Base-by-base conservation (phyloP, 116 monocot genomes). In the Cymodocea nodosa region DNA sequence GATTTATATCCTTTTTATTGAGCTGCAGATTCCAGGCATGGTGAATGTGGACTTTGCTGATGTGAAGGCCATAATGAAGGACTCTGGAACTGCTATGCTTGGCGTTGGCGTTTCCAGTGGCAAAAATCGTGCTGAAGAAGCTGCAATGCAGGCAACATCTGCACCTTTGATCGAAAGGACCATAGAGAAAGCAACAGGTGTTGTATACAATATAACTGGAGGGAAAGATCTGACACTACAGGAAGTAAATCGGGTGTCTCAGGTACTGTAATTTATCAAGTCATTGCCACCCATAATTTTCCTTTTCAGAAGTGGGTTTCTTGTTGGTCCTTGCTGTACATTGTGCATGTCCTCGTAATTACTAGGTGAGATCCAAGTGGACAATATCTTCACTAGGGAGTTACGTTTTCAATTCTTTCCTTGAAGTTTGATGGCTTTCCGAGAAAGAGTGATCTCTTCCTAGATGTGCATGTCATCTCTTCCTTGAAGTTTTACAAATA, bases 41-140 rank as follows among this genome's bases (percentile, higher is more conserved):
- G 92, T 92, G 4, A 92, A 92, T 72, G 92, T 92, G 15, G 92
- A 92, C 64, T 92, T 92, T 82, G 92, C 92, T 51, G 92, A 92
- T 71, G 92, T 92, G 56, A 87, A 85, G 52, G 83, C 92, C 35
- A 78, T 92, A 2, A 92, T 92, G 92, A 85, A 85, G 77, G 82
- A 87, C 60, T 87, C 92, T 39, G 92, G 92, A 66, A 87, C 92
- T 40, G 87, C 92, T 12, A 87, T 92, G 87, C 85, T 92, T 51
- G 92, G 92, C 64, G 83, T 92, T 36, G 92, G 92, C 50, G 82
- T 83, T 52, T 92, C 85, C 55, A 82, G 85, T 15, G 82, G 87
- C 68, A 92, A 92, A 57, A 92, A 87, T 62, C 71, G 92, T 22
- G 92, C 92, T 23, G 77, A 81, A 61, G 92, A 92, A 73, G 92